These are phyloP conservation scores for Monilinia polystroma DNA, from an alignment of 2,329 filamentous ascomycete genomes.

Conservation along the genomic window DNA sequence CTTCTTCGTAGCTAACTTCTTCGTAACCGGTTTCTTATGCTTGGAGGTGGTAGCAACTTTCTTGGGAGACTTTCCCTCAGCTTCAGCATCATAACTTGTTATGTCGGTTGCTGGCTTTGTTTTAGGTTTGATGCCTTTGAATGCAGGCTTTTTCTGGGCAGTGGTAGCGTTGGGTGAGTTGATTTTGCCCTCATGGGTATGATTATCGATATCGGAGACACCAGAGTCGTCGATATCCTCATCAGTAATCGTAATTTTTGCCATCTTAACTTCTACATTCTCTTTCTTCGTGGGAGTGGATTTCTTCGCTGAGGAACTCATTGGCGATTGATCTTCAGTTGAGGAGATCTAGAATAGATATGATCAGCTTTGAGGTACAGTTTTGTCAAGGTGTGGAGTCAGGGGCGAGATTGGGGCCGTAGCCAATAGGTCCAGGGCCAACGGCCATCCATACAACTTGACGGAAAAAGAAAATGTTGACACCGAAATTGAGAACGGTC, in stretches of 20 bases:
- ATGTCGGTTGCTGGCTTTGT: not conserved
- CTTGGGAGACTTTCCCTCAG: not conserved
- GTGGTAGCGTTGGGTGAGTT: not conserved
- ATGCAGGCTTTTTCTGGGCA: not conserved
- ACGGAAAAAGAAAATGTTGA: not conserved
- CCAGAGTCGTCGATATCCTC: not conserved
- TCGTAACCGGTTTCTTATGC: not conserved
- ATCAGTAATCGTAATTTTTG: not conserved
- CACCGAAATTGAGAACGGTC: not conserved
- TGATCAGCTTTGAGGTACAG: not conserved
- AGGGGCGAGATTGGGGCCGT: not conserved
- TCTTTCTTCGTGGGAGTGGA: not conserved
- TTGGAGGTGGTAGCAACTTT: not conserved
- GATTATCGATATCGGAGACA: not conserved
- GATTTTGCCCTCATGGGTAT: not conserved
- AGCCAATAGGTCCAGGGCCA: not conserved
- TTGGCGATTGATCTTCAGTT: not conserved
- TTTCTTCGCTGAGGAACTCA: not conserved
- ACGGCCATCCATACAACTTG: not conserved
- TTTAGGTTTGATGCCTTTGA: not conserved
- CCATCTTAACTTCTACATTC: not conserved
- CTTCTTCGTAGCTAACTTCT: not conserved
- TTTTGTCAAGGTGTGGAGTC: too few relatives aligned
- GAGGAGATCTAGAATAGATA: not conserved
- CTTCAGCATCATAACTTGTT: not conserved